These are phyloP conservation scores for Ananas comosus DNA, from an alignment of 176 grass and related monocot genomes.

Conservation along the genomic window DNA sequence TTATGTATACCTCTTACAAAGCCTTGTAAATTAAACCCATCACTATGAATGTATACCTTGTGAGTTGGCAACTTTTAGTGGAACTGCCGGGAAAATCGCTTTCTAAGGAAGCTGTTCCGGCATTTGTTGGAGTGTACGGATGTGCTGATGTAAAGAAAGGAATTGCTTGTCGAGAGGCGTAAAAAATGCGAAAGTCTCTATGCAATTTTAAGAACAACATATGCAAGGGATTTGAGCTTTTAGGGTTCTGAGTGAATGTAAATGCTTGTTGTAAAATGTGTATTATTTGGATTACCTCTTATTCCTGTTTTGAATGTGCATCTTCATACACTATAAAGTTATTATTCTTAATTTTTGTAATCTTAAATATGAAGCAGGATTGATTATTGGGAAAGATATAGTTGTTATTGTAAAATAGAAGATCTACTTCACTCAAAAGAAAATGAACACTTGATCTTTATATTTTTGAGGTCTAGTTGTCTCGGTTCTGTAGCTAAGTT, in stretches of 20 bases:
- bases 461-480: too few species aligned
- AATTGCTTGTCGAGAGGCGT: not conserved
- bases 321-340: not conserved
- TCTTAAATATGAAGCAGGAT: too few species aligned
- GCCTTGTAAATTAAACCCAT: not conserved
- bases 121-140: not conserved
- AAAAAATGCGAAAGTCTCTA: not conserved
- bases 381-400: too few species aligned
- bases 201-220: not conserved
- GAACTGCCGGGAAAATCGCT: not conserved
- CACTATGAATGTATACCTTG: not conserved
- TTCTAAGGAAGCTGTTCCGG: not conserved
- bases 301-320: not conserved
- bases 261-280: not conserved
- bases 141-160: not conserved
- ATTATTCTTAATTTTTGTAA: not conserved
- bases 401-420: too few species aligned
- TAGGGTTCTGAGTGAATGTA: not conserved
- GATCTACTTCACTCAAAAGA: too few species aligned
- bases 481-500: too few species aligned
- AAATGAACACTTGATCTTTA: too few species aligned
- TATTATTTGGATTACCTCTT: not conserved
- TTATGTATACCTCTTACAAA: too few species aligned
- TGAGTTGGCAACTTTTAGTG: not conserved
- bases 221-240: not conserved